phyloP scores from a whole-genome alignment of 768 basidiomycete species.

The Psilocybe tampanensis region DNA sequence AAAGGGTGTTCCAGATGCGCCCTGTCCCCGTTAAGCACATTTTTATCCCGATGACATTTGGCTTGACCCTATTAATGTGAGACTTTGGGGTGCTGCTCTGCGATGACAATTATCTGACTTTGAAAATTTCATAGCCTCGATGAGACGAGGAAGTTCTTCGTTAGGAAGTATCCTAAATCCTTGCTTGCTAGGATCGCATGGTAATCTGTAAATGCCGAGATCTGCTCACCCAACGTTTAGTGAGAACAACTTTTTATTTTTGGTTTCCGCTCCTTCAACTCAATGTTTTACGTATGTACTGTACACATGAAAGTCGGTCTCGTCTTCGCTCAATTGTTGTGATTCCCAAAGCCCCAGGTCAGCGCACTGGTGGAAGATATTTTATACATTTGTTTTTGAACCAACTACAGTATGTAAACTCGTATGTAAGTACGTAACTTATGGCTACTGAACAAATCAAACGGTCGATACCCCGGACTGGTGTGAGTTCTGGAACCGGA shows the following conservation, averaged over 20 bases:
- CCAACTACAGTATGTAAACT: too few species aligned
- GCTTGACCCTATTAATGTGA: constrained; percentile 22
- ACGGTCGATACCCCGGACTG: too few species aligned
- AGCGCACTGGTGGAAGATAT: too few species aligned
- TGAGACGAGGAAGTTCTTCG: constrained; percentile 25
- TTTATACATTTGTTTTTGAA: too few species aligned
- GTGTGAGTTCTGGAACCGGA: background rate
- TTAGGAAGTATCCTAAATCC: constrained; percentile 24
- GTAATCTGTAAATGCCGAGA: too few species aligned
- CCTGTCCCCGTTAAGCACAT: constrained; percentile 45
- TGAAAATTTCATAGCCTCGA: constrained; percentile 22
- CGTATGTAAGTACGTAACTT: too few species aligned
- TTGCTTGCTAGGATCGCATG: constrained; percentile 24
- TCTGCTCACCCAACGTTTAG: too few species aligned
- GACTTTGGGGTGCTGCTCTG: background rate
- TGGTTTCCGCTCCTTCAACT: background rate
- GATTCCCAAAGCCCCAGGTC: too few species aligned
- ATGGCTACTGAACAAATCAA: too few species aligned
- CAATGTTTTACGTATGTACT: background rate
- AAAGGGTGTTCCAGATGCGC: constrained; percentile 51
- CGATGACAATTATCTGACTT: background rate
- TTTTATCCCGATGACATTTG: constrained; percentile 56
- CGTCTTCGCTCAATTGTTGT: too few species aligned
- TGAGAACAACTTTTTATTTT: background rate
- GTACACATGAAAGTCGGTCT: too few species aligned